Evolutionary conservation across 225 moss, liverwort and hornwort genomes (phyloP), one percentile per base, ranked within the genome.

Genomic region (Thuidium tamariscinum): DNA sequence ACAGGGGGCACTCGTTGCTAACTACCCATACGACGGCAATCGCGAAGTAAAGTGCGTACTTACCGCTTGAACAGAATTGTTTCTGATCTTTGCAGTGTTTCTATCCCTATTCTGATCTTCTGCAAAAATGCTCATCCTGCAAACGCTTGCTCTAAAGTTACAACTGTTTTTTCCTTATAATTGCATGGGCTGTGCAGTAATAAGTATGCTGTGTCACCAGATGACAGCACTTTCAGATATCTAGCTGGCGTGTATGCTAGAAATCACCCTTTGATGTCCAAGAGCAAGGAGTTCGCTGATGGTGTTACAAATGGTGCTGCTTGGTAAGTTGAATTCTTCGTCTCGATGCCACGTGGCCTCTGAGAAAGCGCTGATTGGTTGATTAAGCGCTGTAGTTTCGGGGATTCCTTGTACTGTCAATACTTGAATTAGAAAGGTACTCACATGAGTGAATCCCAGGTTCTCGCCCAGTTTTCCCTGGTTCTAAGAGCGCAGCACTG

Each of bases 261-360:
- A 22, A 87, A 93, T 61, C 95, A 98, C 84, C 89, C 93, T 51
- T 60, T 88, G 62, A 97, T 98, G 96, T 89, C 68, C 77, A 95
- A 92, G 84, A 94, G 93, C 89, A 86, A 89, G 57, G 95, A 95
- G 69, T 96, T 97, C 75, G 60, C 65, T 49, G 94, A 91, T 74
- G 98, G 98, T 80, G 77, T 98, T 39, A 98, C 96, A 72, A 98
- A 98, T 80, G 96, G 98, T 77, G 98, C 98, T 88, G 93, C 94
- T 84, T 97, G 96, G 98, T 95, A 86, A 73, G 91, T 89, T 62
- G 74, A 64, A 74, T 46, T 41, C 42, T 74, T 72, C 16, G 49
- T 54, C 46, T 81, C 32, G 61, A 76, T 55, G 25, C 37, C 37
- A 36, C 74, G 5, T 62, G 20, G 11, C 54, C 52, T 72, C 55